Conservation (phyloP, 805 yeast genomes). For the Kazachstania psychrophila region DNA sequence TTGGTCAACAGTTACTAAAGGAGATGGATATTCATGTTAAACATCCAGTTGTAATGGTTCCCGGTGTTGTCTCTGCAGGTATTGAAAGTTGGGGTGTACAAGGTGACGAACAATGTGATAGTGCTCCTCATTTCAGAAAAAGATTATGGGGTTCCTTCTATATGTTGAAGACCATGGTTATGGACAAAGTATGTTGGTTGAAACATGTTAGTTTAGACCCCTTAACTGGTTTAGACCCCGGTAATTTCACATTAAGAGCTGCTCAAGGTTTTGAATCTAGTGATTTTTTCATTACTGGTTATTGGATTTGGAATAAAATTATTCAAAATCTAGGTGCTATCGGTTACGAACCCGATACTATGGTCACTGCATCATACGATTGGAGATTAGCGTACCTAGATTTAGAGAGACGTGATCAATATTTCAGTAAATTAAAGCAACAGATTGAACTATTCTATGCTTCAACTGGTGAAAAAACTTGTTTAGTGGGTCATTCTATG, state of each 20-base stretch:
- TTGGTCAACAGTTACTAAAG: slow-evolving; percentile 55
- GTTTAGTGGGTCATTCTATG: slow-evolving; percentile 91
- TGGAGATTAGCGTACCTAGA: slow-evolving; percentile 92
- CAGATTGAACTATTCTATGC: slow-evolving; percentile 56
- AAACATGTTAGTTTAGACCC: slow-evolving; percentile 84
- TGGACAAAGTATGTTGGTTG: slow-evolving; percentile 90
- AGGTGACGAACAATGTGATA: slow-evolving; percentile 72
- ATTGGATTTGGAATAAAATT: slow-evolving; percentile 97
- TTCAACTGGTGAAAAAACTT: slow-evolving; percentile 53
- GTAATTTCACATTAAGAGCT: slow-evolving; percentile 68
- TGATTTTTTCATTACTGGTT: slow-evolving; percentile 92
- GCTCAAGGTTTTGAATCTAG: slow-evolving; percentile 96
- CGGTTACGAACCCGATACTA: slow-evolving; percentile 85
- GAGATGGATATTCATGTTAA: slow-evolving; percentile 46
- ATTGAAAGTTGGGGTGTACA: slow-evolving; percentile 85
- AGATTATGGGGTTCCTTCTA: slow-evolving; percentile 95
- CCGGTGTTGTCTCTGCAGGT: slow-evolving; percentile 94
- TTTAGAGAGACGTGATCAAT: slow-evolving; percentile 77
- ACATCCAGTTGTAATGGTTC: slow-evolving; percentile 83
- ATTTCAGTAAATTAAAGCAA: slow-evolving; percentile 65
- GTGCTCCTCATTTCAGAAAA: slow-evolving; percentile 77
- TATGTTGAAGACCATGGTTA: slow-evolving; percentile 85
- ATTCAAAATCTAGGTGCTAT: slow-evolving; percentile 90
- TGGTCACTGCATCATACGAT: slow-evolving; percentile 89
- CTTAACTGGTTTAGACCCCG: slow-evolving; percentile 88